Evolutionary conservation across 116 monocot genomes (phyloP).

Genomic region (Zostera marina): DNA sequence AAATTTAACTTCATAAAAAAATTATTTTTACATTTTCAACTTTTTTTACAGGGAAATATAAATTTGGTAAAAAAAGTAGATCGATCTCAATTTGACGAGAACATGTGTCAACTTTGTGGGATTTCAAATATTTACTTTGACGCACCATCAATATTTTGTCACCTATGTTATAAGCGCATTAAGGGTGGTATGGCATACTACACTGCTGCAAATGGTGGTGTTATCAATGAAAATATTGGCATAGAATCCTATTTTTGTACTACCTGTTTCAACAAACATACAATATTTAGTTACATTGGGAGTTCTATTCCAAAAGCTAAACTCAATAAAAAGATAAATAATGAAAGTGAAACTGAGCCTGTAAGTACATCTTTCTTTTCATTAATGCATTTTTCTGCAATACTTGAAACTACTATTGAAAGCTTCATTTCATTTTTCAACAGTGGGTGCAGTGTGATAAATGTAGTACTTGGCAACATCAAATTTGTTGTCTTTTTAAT

Average conservation of each 20-base stretch:
- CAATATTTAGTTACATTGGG: conserved; percentile 13
- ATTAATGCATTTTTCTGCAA: neutral
- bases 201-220: conserved; percentile 6
- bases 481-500: conserved; percentile 71
- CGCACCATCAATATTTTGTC: conserved; percentile 49
- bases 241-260: conserved; percentile 23
- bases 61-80: conserved; percentile 3
- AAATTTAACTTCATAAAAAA: too few relatives aligned
- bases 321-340: conserved; percentile 17
- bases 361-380: conserved; percentile 3
- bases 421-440: conserved; percentile 1
- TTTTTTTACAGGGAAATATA: conserved; percentile 5
- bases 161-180: conserved; percentile 29
- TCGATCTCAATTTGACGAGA: conserved; percentile 8
- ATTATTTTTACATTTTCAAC: too few relatives aligned
- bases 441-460: conserved; percentile 83
- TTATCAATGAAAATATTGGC: conserved; percentile 4
- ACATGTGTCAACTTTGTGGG: conserved; percentile 56
- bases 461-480: conserved; percentile 63
- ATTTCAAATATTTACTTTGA: conserved; percentile 38
- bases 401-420: neutral
- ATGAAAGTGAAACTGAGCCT: conserved; percentile 5
- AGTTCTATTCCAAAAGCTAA: conserved; percentile 20
- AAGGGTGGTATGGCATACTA: conserved; percentile 36
- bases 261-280: conserved; percentile 19